A percentile compares a stretch with the other conserved stretches of the same genome.
Conservation (phyloP, 805 yeast species). For the Citeromyces matritensis region DNA sequence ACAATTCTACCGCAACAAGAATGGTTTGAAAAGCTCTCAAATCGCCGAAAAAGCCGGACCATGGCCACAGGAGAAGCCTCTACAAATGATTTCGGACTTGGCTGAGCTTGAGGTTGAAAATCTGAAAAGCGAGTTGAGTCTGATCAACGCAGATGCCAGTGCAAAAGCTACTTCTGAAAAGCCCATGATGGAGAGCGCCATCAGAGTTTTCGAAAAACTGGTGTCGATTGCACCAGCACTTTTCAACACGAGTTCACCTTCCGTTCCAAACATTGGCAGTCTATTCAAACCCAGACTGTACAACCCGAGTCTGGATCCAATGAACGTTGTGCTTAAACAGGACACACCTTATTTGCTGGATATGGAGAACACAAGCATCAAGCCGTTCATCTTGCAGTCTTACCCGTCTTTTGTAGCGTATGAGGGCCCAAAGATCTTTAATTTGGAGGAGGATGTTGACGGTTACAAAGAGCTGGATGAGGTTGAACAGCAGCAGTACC, state of each 20-base stretch:
- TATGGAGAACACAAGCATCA: slow-evolving; percentile 67
- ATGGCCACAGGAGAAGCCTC: slow-evolving; percentile 45
- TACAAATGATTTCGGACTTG: slow-evolving; percentile 46
- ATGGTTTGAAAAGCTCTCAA: slow-evolving; percentile 30
- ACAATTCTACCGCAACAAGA: slow-evolving; percentile 58
- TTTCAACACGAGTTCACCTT: slow-evolving; percentile 33
- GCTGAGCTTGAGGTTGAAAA: slow-evolving; percentile 56
- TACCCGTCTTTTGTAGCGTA: slow-evolving; percentile 79
- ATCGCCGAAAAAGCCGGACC: slow-evolving; percentile 57
- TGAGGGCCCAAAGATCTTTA: slow-evolving; percentile 78
- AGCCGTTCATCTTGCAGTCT: slow-evolving; percentile 67
- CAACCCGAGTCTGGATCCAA: slow-evolving; percentile 81
- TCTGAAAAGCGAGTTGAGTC: slow-evolving; percentile 33
- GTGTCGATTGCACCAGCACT: slow-evolving; percentile 39
- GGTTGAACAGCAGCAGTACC: slow-evolving; percentile 63
- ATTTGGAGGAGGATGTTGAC: slow-evolving; percentile 60
- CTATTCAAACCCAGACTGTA: slow-evolving; percentile 59
- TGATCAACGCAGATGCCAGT: slow-evolving; percentile 35
- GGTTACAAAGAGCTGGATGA: slow-evolving; percentile 54
- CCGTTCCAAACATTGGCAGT: slow-evolving; percentile 47
- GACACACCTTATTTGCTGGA: slow-evolving; percentile 46
- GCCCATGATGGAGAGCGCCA: slow-evolving; percentile 28
- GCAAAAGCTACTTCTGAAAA: slow-evolving; percentile 26
- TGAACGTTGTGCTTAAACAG: slow-evolving; percentile 48
- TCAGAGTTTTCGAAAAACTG: slow-evolving; percentile 49